phyloP scores from a whole-genome alignment of 179 eudicot genomes.

The Actinidia polygama region DNA sequence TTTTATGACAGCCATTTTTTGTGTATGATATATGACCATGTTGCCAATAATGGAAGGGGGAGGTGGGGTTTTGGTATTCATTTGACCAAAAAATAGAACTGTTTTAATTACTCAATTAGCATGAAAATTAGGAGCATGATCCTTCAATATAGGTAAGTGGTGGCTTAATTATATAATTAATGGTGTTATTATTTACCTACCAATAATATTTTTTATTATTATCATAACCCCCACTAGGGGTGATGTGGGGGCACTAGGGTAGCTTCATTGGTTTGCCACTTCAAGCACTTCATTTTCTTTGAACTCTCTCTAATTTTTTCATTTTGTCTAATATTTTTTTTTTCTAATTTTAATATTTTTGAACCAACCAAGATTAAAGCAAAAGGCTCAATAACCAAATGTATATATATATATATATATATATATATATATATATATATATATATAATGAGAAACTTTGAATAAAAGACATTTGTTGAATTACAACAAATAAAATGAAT shows the following conservation, averaged over 20 bases:
- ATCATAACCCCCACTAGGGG: neutral
- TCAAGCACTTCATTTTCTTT: neutral
- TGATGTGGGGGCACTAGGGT: constrained; percentile 20
- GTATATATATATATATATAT: neutral
- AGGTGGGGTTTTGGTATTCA: too few species aligned
- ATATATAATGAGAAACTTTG: too few species aligned
- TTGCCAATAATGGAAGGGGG: too few species aligned
- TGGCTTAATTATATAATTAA: neutral
- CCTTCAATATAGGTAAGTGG: neutral
- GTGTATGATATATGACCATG: too few species aligned
- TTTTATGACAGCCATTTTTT: too few species aligned
- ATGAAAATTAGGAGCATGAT: neutral
- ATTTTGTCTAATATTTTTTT: neutral
- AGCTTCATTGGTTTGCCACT: constrained; percentile 9
- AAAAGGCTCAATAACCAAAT: neutral
- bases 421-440: too few species aligned
- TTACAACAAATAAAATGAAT: neutral
- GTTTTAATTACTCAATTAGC: too few species aligned
- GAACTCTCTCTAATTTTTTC: too few species aligned
- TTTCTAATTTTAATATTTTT: neutral
- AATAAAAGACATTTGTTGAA: neutral
- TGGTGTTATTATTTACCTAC: neutral
- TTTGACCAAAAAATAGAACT: too few species aligned
- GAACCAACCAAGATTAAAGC: neutral
- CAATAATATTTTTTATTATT: constrained; percentile 15